These are phyloP conservation scores for Vanderwaltozyma verrucispora DNA, from an alignment of 805 yeast genomes.

Conservation along the genomic window DNA sequence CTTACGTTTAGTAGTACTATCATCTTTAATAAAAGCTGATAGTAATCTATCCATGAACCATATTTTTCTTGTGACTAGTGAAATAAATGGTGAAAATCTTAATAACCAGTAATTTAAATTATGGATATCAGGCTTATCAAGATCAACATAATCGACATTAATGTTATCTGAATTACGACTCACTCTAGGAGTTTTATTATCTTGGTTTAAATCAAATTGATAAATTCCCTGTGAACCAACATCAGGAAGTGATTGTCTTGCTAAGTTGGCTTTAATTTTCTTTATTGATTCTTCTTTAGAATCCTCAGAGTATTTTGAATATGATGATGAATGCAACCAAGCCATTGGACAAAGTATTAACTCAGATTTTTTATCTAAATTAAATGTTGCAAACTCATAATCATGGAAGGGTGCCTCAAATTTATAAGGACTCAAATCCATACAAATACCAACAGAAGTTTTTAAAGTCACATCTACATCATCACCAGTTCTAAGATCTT, in stretches of 20 bases:
- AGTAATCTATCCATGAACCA: constrained; percentile 11
- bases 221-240: constrained; percentile 21
- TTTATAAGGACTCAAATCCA: constrained; percentile 86
- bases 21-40: constrained; percentile 4
- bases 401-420: constrained; percentile 68
- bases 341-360: constrained; percentile 76
- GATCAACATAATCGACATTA: constrained; percentile 13
- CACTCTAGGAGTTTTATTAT: constrained; percentile 5
- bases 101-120: constrained; percentile 67
- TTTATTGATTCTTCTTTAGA: neutral
- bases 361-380: constrained; percentile 37
- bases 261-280: constrained; percentile 8
- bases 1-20: neutral
- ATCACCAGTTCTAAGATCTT: constrained; percentile 1
- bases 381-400: constrained; percentile 58
- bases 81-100: constrained; percentile 54
- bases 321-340: constrained; percentile 56
- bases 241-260: constrained; percentile 10
- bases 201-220: constrained; percentile 14
- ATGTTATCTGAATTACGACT: constrained; percentile 5
- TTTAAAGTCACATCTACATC: constrained; percentile 23
- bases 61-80: constrained; percentile 22
- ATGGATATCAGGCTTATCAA: constrained; percentile 34
- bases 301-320: constrained; percentile 8
- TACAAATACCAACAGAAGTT: constrained; percentile 75